These are phyloP conservation scores for Aspergillus ostianus DNA, from an alignment of 495 filamentous ascomycete genomes.

Conservation along the genomic window DNA sequence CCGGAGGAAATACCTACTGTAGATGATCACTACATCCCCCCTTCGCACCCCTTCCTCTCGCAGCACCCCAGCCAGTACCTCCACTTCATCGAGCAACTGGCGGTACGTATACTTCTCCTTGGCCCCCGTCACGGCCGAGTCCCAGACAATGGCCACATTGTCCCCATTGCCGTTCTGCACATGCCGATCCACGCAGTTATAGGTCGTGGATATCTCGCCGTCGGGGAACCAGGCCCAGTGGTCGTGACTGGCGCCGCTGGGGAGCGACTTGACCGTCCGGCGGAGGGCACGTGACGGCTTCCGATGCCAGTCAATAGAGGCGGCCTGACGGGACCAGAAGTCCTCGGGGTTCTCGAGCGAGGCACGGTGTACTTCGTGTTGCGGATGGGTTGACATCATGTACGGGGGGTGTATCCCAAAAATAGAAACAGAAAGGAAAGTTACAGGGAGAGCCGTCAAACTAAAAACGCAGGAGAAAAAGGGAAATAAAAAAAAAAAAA, in stretches of 20 bases:
- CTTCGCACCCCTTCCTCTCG: conserved; percentile 78
- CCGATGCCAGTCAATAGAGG: conserved; percentile 76
- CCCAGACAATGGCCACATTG: conserved; percentile 76
- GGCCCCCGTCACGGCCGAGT: conserved; percentile 77
- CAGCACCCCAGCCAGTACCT: conserved; percentile 78
- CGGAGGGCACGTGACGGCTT: conserved; percentile 46
- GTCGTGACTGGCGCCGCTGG: conserved; percentile 47
- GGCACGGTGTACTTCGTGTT: conserved; percentile 36
- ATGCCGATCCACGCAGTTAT: conserved; percentile 89
- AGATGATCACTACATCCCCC: conserved; percentile 90
- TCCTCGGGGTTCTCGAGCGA: conserved; percentile 55
- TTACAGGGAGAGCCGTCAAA: not conserved
- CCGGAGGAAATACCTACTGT: conserved; percentile 57
- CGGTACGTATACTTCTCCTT: conserved; percentile 72
- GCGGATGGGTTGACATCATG: conserved; percentile 27
- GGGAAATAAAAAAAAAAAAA: not conserved
- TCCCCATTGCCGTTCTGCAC: conserved; percentile 73
- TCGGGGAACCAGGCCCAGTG: conserved; percentile 88
- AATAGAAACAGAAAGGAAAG: not conserved
- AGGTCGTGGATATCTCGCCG: conserved; percentile 85
- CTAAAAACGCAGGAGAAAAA: not conserved
- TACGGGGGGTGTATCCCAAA: not conserved
- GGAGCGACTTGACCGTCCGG: conserved; percentile 46
- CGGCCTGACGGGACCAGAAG: conserved; percentile 78
- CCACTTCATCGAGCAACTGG: conserved; percentile 77